phyloP scores from a whole-genome alignment of 148 eudicot genomes.

The Drosera capensis region DNA sequence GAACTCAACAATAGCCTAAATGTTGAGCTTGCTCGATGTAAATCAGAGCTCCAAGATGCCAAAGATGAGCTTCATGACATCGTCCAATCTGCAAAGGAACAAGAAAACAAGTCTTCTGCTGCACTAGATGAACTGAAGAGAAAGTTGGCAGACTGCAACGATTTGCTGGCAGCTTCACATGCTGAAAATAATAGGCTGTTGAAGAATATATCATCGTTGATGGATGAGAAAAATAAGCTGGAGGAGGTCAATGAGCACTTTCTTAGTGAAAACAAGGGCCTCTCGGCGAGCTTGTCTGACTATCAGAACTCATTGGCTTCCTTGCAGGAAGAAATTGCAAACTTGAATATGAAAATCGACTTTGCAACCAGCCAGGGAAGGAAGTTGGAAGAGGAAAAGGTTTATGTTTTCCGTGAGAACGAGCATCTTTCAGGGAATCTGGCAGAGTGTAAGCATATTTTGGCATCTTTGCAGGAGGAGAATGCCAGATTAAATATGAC shows the following conservation, averaged over 20 bases:
- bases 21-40: slow-evolving; percentile 44
- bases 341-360: slow-evolving; percentile 21
- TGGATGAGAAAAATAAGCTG: slow-evolving; percentile 37
- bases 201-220: slow-evolving; percentile 15
- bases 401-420: slow-evolving; percentile 19
- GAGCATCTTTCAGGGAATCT: slow-evolving; percentile 20
- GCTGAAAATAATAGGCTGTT: slow-evolving; percentile 39
- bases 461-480: slow-evolving; percentile 25
- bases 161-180: slow-evolving; percentile 32
- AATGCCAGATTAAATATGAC: slow-evolving; percentile 20
- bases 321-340: slow-evolving; percentile 23
- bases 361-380: slow-evolving; percentile 17
- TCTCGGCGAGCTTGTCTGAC: slow-evolving; percentile 27
- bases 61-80: slow-evolving; percentile 38
- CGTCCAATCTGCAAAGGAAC: slow-evolving; percentile 27
- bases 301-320: slow-evolving; percentile 18
- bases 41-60: slow-evolving; percentile 42
- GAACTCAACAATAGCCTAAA: slow-evolving; percentile 33
- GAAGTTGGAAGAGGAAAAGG: slow-evolving; percentile 32
- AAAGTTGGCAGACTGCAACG: slow-evolving; percentile 36
- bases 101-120: slow-evolving; percentile 26
- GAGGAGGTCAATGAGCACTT: slow-evolving; percentile 24
- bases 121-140: slow-evolving; percentile 38
- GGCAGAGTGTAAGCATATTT: slow-evolving; percentile 18
- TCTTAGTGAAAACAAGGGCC: slow-evolving; percentile 25